A percentile compares a stretch with the other conserved stretches of the same genome.
Conservation (phyloP, 164 flowering plant species). For the Magnolia kwangsiensis region DNA sequence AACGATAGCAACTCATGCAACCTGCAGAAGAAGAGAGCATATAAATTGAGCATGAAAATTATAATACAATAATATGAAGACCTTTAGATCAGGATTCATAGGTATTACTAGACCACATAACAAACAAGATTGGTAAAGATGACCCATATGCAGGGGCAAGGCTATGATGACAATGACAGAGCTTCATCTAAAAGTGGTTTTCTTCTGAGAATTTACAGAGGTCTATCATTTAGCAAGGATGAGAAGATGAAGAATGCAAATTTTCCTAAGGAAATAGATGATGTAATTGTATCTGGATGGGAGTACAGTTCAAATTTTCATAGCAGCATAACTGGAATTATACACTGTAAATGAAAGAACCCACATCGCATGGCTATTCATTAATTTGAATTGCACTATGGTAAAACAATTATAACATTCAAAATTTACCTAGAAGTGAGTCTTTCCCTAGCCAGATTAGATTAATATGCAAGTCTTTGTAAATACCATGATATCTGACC, state of each 20-base stretch:
- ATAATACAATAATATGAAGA: no score
- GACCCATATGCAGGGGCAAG: no score
- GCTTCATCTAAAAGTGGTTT: neutral
- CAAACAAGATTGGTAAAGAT: no score
- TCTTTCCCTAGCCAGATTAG: slow-evolving; percentile 91
- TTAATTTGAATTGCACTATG: neutral
- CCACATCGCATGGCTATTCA: neutral
- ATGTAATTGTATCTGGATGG: neutral
- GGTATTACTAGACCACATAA: no score
- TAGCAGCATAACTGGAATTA: neutral
- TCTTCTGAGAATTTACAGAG: neutral
- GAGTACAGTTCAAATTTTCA: neutral
- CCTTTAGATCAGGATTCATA: no score
- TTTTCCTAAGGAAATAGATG: neutral
- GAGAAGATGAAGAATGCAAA: neutral
- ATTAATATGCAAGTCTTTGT: slow-evolving; percentile 68
- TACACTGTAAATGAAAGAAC: neutral
- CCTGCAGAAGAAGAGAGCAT: no score
- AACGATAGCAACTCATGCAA: no score
- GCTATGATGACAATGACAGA: no score
- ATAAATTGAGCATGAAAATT: no score
- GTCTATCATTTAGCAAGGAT: neutral
- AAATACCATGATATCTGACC: slow-evolving; percentile 79
- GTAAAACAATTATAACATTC: neutral
- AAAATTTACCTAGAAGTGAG: slow-evolving; percentile 49